Evolutionary conservation across 202 grass and related monocot genomes (phyloP), one percentile per base, ranked within the genome.

Genomic region (Miscanthus sacchariflorus): DNA sequence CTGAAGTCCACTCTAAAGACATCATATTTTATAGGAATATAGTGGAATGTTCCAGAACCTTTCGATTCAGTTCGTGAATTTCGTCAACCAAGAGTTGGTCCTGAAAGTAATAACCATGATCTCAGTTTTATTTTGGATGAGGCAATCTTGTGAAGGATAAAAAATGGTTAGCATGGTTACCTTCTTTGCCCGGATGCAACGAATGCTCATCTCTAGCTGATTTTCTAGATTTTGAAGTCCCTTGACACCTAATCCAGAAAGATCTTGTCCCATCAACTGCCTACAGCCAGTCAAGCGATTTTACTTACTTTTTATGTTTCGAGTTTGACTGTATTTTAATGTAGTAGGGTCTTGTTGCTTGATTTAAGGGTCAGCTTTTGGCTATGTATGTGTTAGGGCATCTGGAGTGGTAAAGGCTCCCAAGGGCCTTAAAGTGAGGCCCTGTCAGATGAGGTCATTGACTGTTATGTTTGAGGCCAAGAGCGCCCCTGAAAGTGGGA

Each of bases 211-310:
- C 71, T 98, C 92, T 44, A 98, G 82, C 73, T 90, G 89, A 80
- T 90, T 94, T 86, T 98, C 93, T 82, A 93, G 79, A 68, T 83
- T 69, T 87, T 94, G 93, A 70, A 98, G 75, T 73, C 93, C 96
- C 80, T 91, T 91, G 10, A 86, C 82, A 38, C 68, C 80, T 73
- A 96, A 30, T 81, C 92, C 90, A 1, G 93, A 98, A 82, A 98
- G 90, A 54, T 98, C 90, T 91, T 94, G 92, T 56, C 96, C 96
- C 87, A 91, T 94, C 90, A 98, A 82, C 77, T 96, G 87, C 90
- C 96, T 98, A 87, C 63, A 90, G 63, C 43, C 25, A 76, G 74
- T 71, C 50, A 80, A 48, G 3, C 1, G 0, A 8, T 7, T 35
- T 79, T 73, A 70, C 28, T 19, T 25, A 25, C 13, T 48, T 56